Evolutionary conservation across 176 grass and related monocot species (phyloP).

Genomic region (Melocanna baccifera): DNA sequence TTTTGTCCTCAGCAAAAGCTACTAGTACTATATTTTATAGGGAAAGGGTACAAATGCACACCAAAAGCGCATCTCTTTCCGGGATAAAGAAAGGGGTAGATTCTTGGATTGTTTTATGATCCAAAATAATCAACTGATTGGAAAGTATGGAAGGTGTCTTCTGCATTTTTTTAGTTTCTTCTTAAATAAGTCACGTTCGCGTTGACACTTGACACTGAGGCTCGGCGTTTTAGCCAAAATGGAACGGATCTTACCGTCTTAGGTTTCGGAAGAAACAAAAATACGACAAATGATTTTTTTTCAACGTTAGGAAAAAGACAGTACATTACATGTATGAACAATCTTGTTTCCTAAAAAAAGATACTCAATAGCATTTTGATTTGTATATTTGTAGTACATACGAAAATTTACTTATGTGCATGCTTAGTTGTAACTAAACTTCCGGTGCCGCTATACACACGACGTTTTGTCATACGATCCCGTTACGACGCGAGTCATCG

Average conservation of each 20-base stretch:
- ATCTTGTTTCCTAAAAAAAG: no score
- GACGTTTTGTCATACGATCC: no score
- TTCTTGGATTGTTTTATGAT: slow-evolving; percentile 25
- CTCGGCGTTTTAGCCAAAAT: not conserved
- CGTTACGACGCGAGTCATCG: no score
- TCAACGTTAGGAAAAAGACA: not conserved
- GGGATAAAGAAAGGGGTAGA: slow-evolving; percentile 10
- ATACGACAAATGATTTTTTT: not conserved
- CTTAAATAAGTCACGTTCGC: slow-evolving; percentile 32
- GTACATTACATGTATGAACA: not conserved
- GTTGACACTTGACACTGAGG: slow-evolving; percentile 29
- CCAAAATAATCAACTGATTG: slow-evolving; percentile 5
- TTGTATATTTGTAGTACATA: not conserved
- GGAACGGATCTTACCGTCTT: not conserved
- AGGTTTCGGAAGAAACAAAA: not conserved
- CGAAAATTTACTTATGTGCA: not conserved
- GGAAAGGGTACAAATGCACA: slow-evolving; percentile 13
- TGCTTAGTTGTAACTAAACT: not conserved
- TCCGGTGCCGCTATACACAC: no score
- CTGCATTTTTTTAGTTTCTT: slow-evolving; percentile 34
- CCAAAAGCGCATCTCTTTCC: slow-evolving; percentile 36
- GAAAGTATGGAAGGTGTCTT: slow-evolving; percentile 30
- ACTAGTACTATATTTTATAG: not conserved
- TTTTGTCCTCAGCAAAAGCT: slow-evolving; percentile 32
- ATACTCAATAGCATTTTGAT: not conserved